Conservation (phyloP, 352 stramenopile genomes). For the Bremia lactucae region DNA sequence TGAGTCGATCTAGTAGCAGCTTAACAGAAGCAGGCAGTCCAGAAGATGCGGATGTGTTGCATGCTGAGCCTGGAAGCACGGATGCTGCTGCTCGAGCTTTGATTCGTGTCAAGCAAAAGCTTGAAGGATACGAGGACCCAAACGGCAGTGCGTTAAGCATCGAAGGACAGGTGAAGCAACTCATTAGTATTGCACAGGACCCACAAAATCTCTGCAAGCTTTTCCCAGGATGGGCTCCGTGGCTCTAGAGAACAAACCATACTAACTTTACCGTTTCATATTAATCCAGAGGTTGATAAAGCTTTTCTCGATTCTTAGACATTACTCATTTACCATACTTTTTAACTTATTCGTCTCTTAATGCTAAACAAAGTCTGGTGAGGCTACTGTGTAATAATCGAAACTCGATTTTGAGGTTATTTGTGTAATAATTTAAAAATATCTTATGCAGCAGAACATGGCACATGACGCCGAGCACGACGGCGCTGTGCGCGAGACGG, state of each 20-base stretch:
- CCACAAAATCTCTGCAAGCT: constrained; percentile 92
- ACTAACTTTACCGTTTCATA: no score
- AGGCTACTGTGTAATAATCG: no score
- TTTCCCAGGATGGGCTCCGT: constrained; percentile 92
- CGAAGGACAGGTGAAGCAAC: constrained; percentile 96
- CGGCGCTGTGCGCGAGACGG: constrained; percentile 67
- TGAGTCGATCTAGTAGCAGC: constrained; percentile 14
- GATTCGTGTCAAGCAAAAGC: constrained; percentile 95
- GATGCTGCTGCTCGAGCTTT: constrained; percentile 90
- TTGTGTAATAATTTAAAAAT: no score
- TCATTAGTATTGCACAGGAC: constrained; percentile 94
- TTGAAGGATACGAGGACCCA: constrained; percentile 96
- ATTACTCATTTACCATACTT: no score
- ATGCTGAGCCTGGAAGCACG: constrained; percentile 22
- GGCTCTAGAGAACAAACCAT: not conserved
- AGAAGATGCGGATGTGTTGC: constrained; percentile 19
- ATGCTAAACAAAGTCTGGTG: no score
- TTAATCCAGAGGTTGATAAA: no score
- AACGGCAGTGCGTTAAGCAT: constrained; percentile 94
- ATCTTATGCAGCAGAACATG: constrained; percentile 6
- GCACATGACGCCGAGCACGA: constrained; percentile 36
- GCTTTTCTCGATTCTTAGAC: no score
- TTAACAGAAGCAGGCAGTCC: constrained; percentile 2
- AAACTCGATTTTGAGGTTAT: no score
- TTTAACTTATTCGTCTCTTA: no score